These are phyloP conservation scores for Diphasiastrum complanatum DNA, from an alignment of 83 land plant species.

Conservation along the genomic window DNA sequence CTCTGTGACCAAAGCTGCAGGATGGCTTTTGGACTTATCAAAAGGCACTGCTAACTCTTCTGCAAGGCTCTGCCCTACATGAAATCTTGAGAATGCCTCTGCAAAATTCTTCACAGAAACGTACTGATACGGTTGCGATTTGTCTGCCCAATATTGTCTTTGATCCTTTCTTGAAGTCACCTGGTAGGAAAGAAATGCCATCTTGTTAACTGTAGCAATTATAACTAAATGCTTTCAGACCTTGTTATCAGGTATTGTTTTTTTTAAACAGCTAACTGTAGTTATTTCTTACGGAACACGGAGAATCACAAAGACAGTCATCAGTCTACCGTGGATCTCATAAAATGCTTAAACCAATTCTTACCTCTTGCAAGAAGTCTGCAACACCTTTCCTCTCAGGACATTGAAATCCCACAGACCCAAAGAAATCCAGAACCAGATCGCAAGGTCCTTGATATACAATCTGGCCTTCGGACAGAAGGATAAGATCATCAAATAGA, in stretches of 20 bases:
- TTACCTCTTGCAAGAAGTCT: conserved; percentile 2
- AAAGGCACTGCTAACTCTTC: conserved; percentile 16
- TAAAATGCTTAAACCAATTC: neutral
- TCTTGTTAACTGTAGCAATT: too few species aligned
- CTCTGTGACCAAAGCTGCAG: conserved; percentile 19
- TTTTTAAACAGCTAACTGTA: too few species aligned
- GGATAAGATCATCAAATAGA: conserved; percentile 16
- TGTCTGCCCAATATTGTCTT: conserved; percentile 16
- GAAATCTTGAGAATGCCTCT: conserved; percentile 14
- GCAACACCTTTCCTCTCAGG: neutral
- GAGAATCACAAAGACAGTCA: too few species aligned
- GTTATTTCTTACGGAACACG: too few species aligned
- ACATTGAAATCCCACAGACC: conserved; percentile 10
- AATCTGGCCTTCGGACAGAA: conserved; percentile 20
- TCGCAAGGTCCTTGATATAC: conserved; percentile 21
- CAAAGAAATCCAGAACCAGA: conserved; percentile 8
- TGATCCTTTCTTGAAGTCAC: conserved; percentile 22
- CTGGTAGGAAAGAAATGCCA: too few species aligned
- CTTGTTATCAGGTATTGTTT: too few species aligned
- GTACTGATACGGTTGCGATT: conserved; percentile 18
- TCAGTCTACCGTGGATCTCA: too few species aligned
- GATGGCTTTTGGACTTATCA: conserved; percentile 14
- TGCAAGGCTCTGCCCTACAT: conserved; percentile 9
- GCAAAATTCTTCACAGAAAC: conserved; percentile 17
- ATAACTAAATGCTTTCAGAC: too few species aligned